These are phyloP conservation scores for Eucalyptus melliodora DNA, from an alignment of 345 rosid genomes.

Conservation along the genomic window DNA sequence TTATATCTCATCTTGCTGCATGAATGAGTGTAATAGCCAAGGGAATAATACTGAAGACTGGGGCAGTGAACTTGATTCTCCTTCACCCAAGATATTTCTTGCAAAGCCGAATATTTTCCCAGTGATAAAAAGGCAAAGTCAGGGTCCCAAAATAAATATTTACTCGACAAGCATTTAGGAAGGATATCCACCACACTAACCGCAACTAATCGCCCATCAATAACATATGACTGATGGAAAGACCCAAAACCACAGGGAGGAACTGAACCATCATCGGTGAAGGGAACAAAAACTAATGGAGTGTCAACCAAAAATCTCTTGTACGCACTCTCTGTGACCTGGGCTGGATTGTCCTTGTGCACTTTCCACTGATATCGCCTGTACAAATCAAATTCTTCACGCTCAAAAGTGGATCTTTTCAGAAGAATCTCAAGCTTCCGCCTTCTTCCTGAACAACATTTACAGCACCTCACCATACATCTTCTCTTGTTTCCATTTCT, in stretches of 20 bases:
- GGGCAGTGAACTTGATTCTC: constrained; percentile 54
- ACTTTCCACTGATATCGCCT: constrained; percentile 73
- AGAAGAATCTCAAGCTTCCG: constrained; percentile 65
- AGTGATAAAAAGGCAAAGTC: constrained; percentile 73
- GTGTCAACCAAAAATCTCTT: constrained; percentile 72
- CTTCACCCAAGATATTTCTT: constrained; percentile 74
- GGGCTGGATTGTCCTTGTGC: constrained; percentile 61
- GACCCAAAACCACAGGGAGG: constrained; percentile 90
- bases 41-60: constrained; percentile 79
- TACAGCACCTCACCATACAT: constrained; percentile 16
- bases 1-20: constrained; percentile 97
- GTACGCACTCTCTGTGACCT: constrained; percentile 48
- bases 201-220: constrained; percentile 79
- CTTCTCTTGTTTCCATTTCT: constrained; percentile 23
- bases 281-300: constrained; percentile 55
- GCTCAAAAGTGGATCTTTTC: constrained; percentile 84
- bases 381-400: constrained; percentile 71
- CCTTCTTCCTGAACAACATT: constrained; percentile 18
- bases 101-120: constrained; percentile 89
- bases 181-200: constrained; percentile 90
- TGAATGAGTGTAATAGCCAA: constrained; percentile 93
- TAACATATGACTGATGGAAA: constrained; percentile 85
- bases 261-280: constrained; percentile 51
- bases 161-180: constrained; percentile 90
- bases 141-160: constrained; percentile 95